Evolutionary conservation across 192 early-diverging fungal species (phyloP), one percentile per base, ranked within the genome.

Genomic region (Chytriomyces hyalinus): DNA sequence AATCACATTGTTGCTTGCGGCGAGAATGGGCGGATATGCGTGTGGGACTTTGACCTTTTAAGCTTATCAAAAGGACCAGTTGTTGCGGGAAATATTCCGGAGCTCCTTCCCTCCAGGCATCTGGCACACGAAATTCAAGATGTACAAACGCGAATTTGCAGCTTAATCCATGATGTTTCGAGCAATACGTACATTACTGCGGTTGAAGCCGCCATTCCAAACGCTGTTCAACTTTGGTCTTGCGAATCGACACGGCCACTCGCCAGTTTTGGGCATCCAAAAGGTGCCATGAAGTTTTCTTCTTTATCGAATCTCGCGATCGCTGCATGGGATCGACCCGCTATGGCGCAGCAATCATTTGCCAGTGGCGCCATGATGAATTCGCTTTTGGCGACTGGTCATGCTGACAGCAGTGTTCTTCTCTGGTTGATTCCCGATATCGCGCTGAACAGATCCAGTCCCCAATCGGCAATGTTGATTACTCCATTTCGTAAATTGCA

Each of bases 351-450:
- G 36, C 36, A 36, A 36, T 36, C 36, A 36, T 4, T 36, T 36
- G 36, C 36, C 36, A 36, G 36, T 36, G 36, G 36, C 36, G 36
- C 77, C 2, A 20, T 57, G 13, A 2, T 20, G 15, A 57, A 57
- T 7, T 78, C 77, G 28, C 6, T 73, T 11, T 45, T 78, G 0
- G 77, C 49, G 5, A 51, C 46, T 26, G 77, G 68, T 3, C 68
- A 78, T 43, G 44, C 59, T 10, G 61, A 62, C 53, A 49, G 69
- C 43, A 15, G 17, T 6, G 22, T 67, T n/a, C 59, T 62, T 15
- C 26, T 78, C 11, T 78, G 77, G 77, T 11, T 72, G 46, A 26
- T 78, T 11, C 66, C 60, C 6, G 77, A 78, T 26, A 26, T 53
- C 3, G 70, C 15, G 20, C 4, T 72, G 2, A 36, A 24, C 47